Conservation (phyloP, 441 rosid species). For the Capsella rubella region DNA sequence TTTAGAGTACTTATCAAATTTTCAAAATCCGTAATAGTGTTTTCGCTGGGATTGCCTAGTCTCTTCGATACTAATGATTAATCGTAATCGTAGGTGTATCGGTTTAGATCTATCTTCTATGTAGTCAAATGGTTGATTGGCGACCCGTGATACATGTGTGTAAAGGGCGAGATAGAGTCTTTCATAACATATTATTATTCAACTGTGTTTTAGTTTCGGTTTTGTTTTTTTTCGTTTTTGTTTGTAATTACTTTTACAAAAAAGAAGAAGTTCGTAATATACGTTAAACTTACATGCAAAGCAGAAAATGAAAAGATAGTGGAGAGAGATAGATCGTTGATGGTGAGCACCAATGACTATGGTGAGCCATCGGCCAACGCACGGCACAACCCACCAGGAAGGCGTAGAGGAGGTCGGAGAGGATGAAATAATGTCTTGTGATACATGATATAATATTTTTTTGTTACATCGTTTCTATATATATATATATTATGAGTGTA, state of each 20-base stretch:
- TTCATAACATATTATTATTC: not conserved
- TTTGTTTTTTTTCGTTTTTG: not conserved
- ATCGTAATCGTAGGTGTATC: not conserved
- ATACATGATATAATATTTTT: no score
- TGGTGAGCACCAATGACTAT: constrained; percentile 55
- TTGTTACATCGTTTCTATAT: no score
- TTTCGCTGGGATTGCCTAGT: not conserved
- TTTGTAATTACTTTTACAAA: not conserved
- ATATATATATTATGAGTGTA: not conserved
- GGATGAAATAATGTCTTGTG: not conserved
- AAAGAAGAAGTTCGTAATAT: not conserved
- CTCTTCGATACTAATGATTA: constrained; percentile 14
- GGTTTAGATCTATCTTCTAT: not conserved
- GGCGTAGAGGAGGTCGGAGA: constrained; percentile 44
- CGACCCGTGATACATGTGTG: not conserved
- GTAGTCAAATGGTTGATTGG: not conserved
- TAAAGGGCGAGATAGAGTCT: not conserved
- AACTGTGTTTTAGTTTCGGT: not conserved
- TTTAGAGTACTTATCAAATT: not conserved
- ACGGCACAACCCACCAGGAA: constrained; percentile 61
- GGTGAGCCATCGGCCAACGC: constrained; percentile 56
- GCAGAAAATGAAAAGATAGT: constrained; percentile 40
- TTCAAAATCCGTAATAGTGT: not conserved
- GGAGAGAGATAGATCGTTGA: constrained; percentile 51
- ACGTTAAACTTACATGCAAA: constrained; percentile 22